phyloP scores from a whole-genome alignment of 306 rosid genomes.

The Mimosa pudica region DNA sequence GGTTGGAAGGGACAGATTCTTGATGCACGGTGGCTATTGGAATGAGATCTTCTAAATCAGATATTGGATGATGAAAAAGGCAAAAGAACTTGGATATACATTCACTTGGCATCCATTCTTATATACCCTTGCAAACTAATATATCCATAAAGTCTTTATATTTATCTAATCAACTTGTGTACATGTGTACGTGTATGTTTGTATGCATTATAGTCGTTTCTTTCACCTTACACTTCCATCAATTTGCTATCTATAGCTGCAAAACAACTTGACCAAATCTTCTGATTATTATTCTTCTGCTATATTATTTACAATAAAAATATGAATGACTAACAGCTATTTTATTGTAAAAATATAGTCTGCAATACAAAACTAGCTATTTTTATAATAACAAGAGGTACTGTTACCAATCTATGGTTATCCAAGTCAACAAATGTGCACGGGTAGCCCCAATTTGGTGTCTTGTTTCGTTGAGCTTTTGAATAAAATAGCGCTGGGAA shows the following conservation, averaged over 20 bases:
- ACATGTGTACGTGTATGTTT: no score
- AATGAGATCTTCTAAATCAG: slow-evolving; percentile 37
- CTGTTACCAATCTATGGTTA: not conserved
- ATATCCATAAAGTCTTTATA: not conserved
- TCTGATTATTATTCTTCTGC: no score
- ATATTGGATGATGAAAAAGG: slow-evolving; percentile 22
- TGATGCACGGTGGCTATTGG: slow-evolving; percentile 32
- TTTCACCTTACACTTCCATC: not conserved
- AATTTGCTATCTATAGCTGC: not conserved
- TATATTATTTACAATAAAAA: no score
- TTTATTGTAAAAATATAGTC: no score
- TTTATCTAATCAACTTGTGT: not conserved
- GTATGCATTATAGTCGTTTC: not conserved
- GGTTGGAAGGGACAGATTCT: slow-evolving; percentile 44
- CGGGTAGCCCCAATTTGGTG: not conserved
- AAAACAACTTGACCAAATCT: not conserved
- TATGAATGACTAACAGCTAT: not conserved
- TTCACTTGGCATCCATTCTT: slow-evolving; percentile 26
- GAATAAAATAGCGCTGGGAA: no score
- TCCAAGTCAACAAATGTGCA: not conserved
- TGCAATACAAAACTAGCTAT: no score
- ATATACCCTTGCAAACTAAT: not conserved
- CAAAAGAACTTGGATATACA: slow-evolving; percentile 31
- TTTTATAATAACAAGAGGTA: no score
- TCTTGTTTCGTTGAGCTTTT: no score